Percentiles rank a stretch among this genome's conserved stretches.
Conservation (phyloP, 2,329 filamentous ascomycete genomes). For the Lachnellula subtilissima region DNA sequence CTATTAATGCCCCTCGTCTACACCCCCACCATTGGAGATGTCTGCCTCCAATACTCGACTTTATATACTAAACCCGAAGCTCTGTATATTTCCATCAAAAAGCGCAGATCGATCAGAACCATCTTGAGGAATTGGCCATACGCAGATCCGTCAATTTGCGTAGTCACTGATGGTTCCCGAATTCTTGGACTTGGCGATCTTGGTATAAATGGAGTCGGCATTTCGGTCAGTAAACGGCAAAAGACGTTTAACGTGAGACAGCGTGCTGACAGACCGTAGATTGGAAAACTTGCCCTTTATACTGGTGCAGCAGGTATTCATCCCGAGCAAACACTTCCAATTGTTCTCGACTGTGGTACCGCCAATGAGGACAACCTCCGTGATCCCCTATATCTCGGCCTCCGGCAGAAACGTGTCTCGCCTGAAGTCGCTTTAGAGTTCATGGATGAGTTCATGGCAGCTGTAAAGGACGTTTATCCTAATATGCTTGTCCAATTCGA, state of each 20-base stretch:
- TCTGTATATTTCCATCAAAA: conserved; percentile 92
- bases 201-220: conserved; percentile 95
- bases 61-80: conserved; percentile 93
- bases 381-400: conserved; percentile 81
- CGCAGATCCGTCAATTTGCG: conserved; percentile 85
- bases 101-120: conserved; percentile 81
- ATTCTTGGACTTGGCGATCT: conserved; percentile 91
- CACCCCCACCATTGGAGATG: conserved; percentile 89
- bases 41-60: conserved; percentile 93
- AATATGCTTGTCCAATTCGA: conserved; percentile 82
- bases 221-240: conserved; percentile 61
- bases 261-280: conserved; percentile 37
- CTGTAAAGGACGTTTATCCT: conserved; percentile 68
- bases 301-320: conserved; percentile 92
- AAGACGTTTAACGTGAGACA: background rate
- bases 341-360: conserved; percentile 63
- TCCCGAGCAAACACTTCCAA: conserved; percentile 74
- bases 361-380: conserved; percentile 61
- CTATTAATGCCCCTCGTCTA: conserved; percentile 82
- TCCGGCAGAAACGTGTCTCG: conserved; percentile 74
- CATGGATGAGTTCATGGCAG: conserved; percentile 95
- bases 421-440: conserved; percentile 80
- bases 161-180: conserved; percentile 92
- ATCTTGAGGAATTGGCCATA: conserved; percentile 94
- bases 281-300: conserved; percentile 94